These are phyloP conservation scores for Murraya paniculata DNA, from an alignment of 345 rosid genomes.

Conservation along the genomic window DNA sequence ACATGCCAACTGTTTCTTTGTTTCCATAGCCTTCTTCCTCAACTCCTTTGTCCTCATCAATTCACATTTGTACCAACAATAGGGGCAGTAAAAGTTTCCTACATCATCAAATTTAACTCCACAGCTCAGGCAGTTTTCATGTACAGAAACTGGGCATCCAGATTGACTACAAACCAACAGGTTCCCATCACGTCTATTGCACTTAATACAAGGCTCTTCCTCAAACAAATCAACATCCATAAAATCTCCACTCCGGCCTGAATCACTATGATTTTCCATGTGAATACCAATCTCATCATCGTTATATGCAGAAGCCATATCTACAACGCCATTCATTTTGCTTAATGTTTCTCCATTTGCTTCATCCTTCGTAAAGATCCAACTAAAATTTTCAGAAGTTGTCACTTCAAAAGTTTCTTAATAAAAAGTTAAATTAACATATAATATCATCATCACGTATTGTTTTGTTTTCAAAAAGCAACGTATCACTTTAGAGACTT, in stretches of 20 bases:
- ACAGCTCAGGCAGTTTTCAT: conserved; percentile 32
- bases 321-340: neutral
- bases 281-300: neutral
- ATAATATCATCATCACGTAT: too few relatives aligned
- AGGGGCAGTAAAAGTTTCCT: conserved; percentile 62
- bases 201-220: conserved; percentile 29
- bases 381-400: neutral
- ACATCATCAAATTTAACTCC: conserved; percentile 37
- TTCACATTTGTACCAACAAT: conserved; percentile 53
- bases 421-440: neutral
- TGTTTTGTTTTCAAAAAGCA: too few relatives aligned
- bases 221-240: conserved; percentile 13
- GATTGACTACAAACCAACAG: conserved; percentile 36
- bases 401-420: neutral
- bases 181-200: conserved; percentile 33
- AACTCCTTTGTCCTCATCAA: conserved; percentile 20
- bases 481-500: neutral
- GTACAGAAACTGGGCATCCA: conserved; percentile 46
- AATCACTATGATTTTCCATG: neutral
- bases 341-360: conserved; percentile 5
- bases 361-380: conserved; percentile 21
- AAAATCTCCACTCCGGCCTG: conserved; percentile 6
- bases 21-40: conserved; percentile 35
- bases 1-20: too few relatives aligned
- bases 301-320: neutral